Base-by-base conservation (phyloP, 805 yeast genomes). In the Barnettozyma populi region DNA sequence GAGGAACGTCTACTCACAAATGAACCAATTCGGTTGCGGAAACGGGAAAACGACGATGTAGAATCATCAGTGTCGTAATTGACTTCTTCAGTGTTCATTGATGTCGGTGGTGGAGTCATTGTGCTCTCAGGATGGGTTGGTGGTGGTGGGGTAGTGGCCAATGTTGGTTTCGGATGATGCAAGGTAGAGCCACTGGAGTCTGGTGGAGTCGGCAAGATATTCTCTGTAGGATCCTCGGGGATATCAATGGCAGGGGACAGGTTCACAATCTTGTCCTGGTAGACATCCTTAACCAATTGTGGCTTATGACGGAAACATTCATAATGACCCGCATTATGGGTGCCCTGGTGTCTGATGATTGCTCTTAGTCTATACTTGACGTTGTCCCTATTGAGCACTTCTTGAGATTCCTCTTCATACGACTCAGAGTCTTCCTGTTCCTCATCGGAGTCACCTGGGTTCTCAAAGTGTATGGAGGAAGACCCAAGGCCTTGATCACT, bases 281-380 rank as follows among this genome's bases (percentile, higher is more conserved):
- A 24, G 0, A 53, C 49, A 37, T 62, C 67, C 48, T 64, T 66
- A 20, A 63, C 57, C 47, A 73, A 75, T 4, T 75, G 62, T 2
- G 94, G 92, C 61, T 90, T 90, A 42, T 80, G 80, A 52, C 86
- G 82, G 62, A 80, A 88, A 57, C 96, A 87, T 58, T 90, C 96
- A 62, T 90, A 90, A 61, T 90, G 98, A 1, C 98, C 98, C 39
- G 80, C 78, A 19, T 82, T 75, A 64, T 90, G 97, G 1, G 92
- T 81, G 0, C 99, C 99, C 41, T 82, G 79, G 62, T 94, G 98
- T 54, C 90, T 76, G 18, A 94, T 80, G 52, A 88, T 69, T 0
- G 97, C 85, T 52, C 75, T 77, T 34, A 94, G 71, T 50, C 71
- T 70, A 62, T 87, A 90, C 36, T 68, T 73, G 50, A 67, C 66